Base-by-base conservation (phyloP, 139 green algal species). In the Coelastrella sp. region DNA sequence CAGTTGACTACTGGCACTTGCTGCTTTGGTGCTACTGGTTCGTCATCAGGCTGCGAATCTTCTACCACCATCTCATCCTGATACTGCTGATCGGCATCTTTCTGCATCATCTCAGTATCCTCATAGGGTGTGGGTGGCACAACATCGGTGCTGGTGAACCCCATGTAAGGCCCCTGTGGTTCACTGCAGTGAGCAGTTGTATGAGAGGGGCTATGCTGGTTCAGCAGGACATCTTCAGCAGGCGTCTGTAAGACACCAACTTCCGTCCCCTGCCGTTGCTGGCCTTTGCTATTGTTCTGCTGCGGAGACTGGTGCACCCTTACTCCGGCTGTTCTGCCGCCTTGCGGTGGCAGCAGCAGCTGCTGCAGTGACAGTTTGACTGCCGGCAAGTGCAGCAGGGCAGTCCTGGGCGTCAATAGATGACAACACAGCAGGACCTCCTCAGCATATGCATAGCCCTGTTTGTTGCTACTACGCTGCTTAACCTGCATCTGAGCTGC, bases 331-430 rank as follows among this genome's bases (percentile, higher is more conserved):
- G n/a, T n/a, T n/a, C n/a, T n/a, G n/a, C n/a, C n/a, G n/a, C n/a
- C n/a, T n/a, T 34, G 7, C 17, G 35, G 27, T 30, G 67, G 73
- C 73, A 68, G 48, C 17, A 66, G 23, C 50, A 81, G 73, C 73
- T 81, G 73, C 30, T 68, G 50, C 13, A 15, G 27, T 32, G 50
- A 41, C 48, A 81, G 19, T 17, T 19, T 25, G 30, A 67, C 35
- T 21, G 19, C 21, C 4, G 73, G 73, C 73, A 81, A n/a, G 50
- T 68, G 73, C 30, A 81, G 73, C 73, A 81, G 50, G 21, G 73
- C 73, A 34, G 73, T 67, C 6, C 32, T 32, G 30, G 73, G 48
- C 23, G 9, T 37, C 15, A 81, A 35, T 50, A 81, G 32, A 17
- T 81, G 35, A 66, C 48, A 53, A 32, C 73, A 27, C 6, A 67